Conservation (phyloP, 148 eudicot genomes). For the Rhododendron mucronatum region DNA sequence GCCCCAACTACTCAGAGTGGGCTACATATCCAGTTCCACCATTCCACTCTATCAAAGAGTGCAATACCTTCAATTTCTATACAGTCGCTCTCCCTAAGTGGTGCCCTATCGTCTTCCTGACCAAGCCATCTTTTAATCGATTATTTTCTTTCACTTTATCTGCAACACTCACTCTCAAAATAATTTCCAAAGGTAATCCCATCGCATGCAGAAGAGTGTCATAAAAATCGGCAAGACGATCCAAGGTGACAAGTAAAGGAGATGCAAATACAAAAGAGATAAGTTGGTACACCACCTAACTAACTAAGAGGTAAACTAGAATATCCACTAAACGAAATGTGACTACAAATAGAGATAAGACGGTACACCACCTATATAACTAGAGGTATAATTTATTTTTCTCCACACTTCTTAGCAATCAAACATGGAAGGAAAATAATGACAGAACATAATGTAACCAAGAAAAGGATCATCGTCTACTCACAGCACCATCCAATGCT, state of each 20-base stretch:
- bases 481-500: constrained; percentile 75
- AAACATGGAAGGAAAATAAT: not conserved
- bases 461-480: constrained; percentile 18
- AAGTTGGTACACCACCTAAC: not conserved
- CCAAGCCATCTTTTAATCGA: not conserved
- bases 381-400: not conserved
- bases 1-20: not conserved
- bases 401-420: not conserved
- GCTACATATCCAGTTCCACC: not conserved
- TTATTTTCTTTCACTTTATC: not conserved
- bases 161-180: not conserved
- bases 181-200: not conserved
- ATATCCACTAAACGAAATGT: not conserved
- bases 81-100: not conserved
- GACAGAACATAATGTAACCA: not conserved
- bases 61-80: not conserved
- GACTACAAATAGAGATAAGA: not conserved
- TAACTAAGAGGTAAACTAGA: not conserved
- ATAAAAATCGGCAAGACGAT: not conserved
- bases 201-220: not conserved
- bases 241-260: not conserved
- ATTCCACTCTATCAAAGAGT: not conserved
- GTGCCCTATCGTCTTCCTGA: not conserved
- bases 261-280: not conserved
- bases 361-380: not conserved